Evolutionary conservation across 805 yeast species (phyloP).

Genomic region (Barnettozyma californica): DNA sequence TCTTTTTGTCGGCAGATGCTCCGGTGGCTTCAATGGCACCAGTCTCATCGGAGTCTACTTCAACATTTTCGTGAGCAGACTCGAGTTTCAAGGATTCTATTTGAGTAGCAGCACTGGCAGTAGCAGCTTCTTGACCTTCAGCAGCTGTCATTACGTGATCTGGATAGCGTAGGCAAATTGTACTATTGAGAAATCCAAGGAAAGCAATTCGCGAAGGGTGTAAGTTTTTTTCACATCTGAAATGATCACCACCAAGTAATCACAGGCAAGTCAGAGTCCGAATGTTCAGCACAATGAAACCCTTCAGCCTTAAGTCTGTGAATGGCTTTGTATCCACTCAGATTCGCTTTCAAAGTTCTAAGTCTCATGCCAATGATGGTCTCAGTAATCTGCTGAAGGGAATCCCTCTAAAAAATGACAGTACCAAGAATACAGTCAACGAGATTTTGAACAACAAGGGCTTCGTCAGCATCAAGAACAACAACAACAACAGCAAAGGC

Average conservation of each 20-base stretch:
- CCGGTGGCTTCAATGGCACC: conserved; percentile 21
- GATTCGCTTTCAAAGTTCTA: neutral
- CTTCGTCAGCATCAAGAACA: neutral
- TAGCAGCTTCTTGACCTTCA: neutral
- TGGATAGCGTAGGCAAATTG: neutral
- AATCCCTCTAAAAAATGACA: neutral
- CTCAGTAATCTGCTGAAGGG: neutral
- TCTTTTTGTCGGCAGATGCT: conserved; percentile 24
- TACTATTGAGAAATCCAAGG: too few relatives aligned
- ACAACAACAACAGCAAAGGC: neutral
- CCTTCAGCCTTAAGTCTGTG: neutral
- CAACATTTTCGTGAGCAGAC: conserved; percentile 16
- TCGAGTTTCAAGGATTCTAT: neutral
- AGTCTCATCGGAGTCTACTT: neutral
- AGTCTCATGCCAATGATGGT: neutral
- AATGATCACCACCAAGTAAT: neutral
- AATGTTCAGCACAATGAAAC: neutral
- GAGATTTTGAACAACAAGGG: neutral
- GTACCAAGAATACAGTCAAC: neutral
- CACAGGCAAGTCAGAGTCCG: neutral
- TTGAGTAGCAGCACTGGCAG: neutral
- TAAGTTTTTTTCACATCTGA: neutral
- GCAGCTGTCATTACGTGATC: neutral
- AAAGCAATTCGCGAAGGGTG: neutral
- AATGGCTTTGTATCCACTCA: neutral